phyloP scores from a whole-genome alignment of 805 yeast species.

The Starmera quercuum region DNA sequence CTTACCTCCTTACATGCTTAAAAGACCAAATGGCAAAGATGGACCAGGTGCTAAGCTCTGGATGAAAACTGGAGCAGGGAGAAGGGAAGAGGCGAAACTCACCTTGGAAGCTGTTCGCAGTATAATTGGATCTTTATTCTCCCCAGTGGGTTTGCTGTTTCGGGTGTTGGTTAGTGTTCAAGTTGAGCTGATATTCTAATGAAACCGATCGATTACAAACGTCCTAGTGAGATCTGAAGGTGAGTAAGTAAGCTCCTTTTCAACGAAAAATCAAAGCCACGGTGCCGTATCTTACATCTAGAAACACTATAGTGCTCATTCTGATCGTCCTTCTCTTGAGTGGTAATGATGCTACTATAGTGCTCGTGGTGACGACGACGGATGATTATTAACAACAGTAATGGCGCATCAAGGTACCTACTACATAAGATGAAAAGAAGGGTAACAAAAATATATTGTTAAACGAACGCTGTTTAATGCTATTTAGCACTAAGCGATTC shows the following conservation, averaged over 20 bases:
- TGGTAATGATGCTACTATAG: background rate
- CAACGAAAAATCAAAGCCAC: background rate
- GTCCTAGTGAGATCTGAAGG: constrained; percentile 18
- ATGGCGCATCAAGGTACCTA: background rate
- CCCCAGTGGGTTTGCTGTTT: constrained; percentile 27
- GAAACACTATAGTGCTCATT: constrained; percentile 29
- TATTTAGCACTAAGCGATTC: background rate
- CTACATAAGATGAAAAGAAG: too few species aligned
- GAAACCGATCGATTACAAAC: constrained; percentile 14
- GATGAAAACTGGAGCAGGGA: too few species aligned
- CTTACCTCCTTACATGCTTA: too few species aligned
- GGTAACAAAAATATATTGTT: background rate
- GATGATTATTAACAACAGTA: too few species aligned
- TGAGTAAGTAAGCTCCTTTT: background rate
- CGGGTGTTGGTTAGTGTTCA: constrained; percentile 1
- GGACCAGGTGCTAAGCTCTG: constrained; percentile 16
- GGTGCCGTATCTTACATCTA: constrained; percentile 26
- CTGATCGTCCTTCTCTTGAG: background rate
- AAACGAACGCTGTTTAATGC: background rate
- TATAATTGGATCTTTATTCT: constrained; percentile 38
- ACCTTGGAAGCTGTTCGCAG: constrained; percentile 31
- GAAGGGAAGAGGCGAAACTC: constrained; percentile 8
- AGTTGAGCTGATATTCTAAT: too few species aligned
- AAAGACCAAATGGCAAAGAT: background rate
- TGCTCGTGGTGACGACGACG: background rate